Percentiles rank a stretch among this genome's conserved stretches.
phyloP scores from a whole-genome alignment of 1,284 basidiomycete genomes.

The Pascua sp. region DNA sequence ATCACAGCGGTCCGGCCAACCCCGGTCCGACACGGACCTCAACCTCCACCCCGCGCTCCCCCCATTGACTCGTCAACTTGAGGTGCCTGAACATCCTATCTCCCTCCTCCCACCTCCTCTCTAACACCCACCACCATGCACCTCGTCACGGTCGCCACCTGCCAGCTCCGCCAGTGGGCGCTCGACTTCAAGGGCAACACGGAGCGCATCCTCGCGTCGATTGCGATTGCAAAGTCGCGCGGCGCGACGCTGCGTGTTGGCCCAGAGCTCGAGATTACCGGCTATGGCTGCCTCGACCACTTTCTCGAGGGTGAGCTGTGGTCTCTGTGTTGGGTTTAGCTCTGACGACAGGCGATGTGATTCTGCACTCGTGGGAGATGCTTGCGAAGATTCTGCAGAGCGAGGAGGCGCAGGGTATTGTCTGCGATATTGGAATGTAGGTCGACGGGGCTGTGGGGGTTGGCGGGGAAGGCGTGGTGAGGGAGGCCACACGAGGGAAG shows the following conservation, averaged over 20 bases:
- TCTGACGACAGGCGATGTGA: constrained; percentile 69
- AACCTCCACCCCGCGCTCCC: not conserved
- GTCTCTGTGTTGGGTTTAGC: not conserved
- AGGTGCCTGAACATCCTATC: no score
- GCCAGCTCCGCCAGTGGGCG: constrained; percentile 92
- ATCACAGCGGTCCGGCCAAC: no score
- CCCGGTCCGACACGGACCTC: not conserved
- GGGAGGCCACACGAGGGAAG: no score
- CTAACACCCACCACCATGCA: constrained; percentile 11
- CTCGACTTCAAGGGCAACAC: constrained; percentile 91
- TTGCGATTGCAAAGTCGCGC: constrained; percentile 75
- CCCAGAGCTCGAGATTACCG: constrained; percentile 96
- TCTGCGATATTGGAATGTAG: constrained; percentile 92
- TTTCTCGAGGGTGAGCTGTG: constrained; percentile 52
- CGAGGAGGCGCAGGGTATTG: constrained; percentile 69
- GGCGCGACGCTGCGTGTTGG: constrained; percentile 95
- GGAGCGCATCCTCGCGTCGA: constrained; percentile 85
- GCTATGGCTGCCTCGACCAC: constrained; percentile 92
- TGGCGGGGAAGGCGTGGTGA: no score
- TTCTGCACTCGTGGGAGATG: constrained; percentile 94
- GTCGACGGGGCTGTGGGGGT: constrained; percentile 49
- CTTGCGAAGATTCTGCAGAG: constrained; percentile 79
- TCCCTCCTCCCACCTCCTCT: not conserved
- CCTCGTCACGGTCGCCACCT: constrained; percentile 74
- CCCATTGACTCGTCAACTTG: not conserved